Conservation (phyloP, 2,329 filamentous ascomycete species). For the Diplodia seriata region DNA sequence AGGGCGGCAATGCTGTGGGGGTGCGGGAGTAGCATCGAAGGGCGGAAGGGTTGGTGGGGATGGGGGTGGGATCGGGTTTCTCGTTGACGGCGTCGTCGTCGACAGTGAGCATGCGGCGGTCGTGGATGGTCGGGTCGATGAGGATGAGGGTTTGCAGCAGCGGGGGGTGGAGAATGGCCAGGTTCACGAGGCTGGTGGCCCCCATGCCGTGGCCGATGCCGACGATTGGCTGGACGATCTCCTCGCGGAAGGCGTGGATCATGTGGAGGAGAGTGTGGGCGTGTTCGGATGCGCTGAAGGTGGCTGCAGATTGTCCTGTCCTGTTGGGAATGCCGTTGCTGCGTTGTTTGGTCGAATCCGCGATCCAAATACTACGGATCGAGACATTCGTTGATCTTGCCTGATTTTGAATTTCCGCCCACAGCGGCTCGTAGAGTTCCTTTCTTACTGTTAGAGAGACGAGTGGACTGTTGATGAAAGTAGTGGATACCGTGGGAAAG, state of each 20-base stretch:
- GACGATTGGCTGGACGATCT: slow-evolving; percentile 82
- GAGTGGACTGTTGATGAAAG: background rate
- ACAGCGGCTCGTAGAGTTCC: slow-evolving; percentile 92
- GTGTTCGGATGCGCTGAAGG: slow-evolving; percentile 82
- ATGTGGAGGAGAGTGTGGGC: slow-evolving; percentile 83
- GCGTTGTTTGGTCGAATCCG: slow-evolving; percentile 84
- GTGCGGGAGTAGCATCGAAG: slow-evolving; percentile 80
- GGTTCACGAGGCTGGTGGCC: slow-evolving; percentile 72
- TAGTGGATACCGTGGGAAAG: slow-evolving; percentile 75
- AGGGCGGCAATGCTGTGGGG: slow-evolving; percentile 71
- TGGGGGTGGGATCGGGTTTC: slow-evolving; percentile 52
- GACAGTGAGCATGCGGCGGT: slow-evolving; percentile 48
- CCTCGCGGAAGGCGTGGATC: slow-evolving; percentile 79
- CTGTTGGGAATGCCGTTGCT: slow-evolving; percentile 81
- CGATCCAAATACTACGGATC: slow-evolving; percentile 86
- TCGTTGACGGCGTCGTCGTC: slow-evolving; percentile 46
- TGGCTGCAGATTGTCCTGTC: slow-evolving; percentile 51
- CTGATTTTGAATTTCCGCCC: slow-evolving; percentile 77
- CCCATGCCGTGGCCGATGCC: slow-evolving; percentile 92
- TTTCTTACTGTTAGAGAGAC: slow-evolving; percentile 44
- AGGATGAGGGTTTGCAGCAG: slow-evolving; percentile 77
- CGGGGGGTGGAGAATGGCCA: slow-evolving; percentile 79
- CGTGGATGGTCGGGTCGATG: slow-evolving; percentile 79
- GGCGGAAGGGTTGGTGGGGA: slow-evolving; percentile 71
- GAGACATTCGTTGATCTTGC: slow-evolving; percentile 67